A percentile compares a stretch with the other conserved stretches of the same genome.
Conservation (phyloP, 179 eudicot genomes). For the Nepenthes alata region DNA sequence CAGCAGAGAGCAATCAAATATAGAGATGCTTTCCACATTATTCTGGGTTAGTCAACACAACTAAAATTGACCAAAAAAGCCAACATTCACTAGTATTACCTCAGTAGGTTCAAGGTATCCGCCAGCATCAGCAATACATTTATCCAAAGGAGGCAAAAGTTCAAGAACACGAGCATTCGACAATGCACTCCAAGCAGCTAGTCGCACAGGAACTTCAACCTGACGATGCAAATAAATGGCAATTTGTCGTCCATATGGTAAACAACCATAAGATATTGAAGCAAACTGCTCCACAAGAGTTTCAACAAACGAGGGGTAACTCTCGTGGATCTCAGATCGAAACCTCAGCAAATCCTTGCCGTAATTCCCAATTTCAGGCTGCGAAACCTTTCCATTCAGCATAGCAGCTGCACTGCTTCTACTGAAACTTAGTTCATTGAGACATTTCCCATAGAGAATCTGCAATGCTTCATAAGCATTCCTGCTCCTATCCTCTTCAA, state of each 20-base stretch:
- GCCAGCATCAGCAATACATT: slow-evolving; percentile 42
- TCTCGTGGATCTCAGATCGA: slow-evolving; percentile 63
- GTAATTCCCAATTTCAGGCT: not conserved
- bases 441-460: slow-evolving; percentile 47
- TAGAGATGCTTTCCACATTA: not conserved
- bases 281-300: slow-evolving; percentile 79
- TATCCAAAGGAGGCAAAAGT: slow-evolving; percentile 61
- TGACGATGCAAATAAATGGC: slow-evolving; percentile 57
- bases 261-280: slow-evolving; percentile 74
- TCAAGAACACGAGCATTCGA: slow-evolving; percentile 73
- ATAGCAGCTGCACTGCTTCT: slow-evolving; percentile 6
- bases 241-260: slow-evolving; percentile 59
- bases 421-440: slow-evolving; percentile 29
- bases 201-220: slow-evolving; percentile 56
- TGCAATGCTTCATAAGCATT: slow-evolving; percentile 55
- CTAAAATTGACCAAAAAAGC: too few relatives aligned
- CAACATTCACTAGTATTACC: slow-evolving; percentile 24
- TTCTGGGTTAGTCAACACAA: too few relatives aligned
- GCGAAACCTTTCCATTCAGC: too few relatives aligned
- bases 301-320: slow-evolving; percentile 64
- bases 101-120: slow-evolving; percentile 84
- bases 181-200: slow-evolving; percentile 64
- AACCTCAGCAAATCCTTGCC: slow-evolving; percentile 35
- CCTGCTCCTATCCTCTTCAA: slow-evolving; percentile 70
- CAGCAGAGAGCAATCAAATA: not conserved